Conservation (phyloP, 768 basidiomycete genomes). For the Lyophyllum semitale region DNA sequence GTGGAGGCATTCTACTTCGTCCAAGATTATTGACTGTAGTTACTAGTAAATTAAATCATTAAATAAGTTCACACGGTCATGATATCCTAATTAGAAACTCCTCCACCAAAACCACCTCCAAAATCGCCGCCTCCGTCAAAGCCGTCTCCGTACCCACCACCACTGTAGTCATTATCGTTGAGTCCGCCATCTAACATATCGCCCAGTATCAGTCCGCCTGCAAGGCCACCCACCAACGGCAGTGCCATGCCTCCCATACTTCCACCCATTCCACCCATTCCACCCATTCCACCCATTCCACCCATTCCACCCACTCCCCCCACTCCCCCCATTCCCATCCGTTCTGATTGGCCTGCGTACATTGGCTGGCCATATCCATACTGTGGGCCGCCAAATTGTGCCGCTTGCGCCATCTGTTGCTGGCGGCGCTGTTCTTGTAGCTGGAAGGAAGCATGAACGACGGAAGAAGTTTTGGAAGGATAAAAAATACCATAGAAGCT, state of each 20-base stretch:
- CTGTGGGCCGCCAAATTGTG: constrained; percentile 3
- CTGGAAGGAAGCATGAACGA: neutral
- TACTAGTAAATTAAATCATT: neutral
- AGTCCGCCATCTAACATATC: constrained; percentile 43
- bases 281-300: neutral
- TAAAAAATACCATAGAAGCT: constrained; percentile 12
- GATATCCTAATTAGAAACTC: constrained; percentile 12
- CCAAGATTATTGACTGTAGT: neutral
- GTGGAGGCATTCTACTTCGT: constrained; percentile 39
- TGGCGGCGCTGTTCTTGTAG: constrained; percentile 19
- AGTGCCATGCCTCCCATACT: constrained; percentile 11
- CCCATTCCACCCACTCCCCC: constrained; percentile 30
- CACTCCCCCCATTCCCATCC: constrained; percentile 25
- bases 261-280: neutral
- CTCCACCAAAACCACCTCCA: constrained; percentile 30
- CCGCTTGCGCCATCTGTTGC: constrained; percentile 21
- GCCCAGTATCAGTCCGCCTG: constrained; percentile 52
- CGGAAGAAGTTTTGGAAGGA: neutral
- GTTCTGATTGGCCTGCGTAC: no score
- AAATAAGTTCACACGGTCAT: neutral
- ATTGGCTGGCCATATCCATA: constrained; percentile 22
- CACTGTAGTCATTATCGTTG: constrained; percentile 26
- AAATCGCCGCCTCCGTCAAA: constrained; percentile 27
- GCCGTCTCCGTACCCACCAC: neutral
- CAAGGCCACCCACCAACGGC: constrained; percentile 46